Conservation (phyloP, 2,329 filamentous ascomycete genomes). For the Fusarium stilboides region DNA sequence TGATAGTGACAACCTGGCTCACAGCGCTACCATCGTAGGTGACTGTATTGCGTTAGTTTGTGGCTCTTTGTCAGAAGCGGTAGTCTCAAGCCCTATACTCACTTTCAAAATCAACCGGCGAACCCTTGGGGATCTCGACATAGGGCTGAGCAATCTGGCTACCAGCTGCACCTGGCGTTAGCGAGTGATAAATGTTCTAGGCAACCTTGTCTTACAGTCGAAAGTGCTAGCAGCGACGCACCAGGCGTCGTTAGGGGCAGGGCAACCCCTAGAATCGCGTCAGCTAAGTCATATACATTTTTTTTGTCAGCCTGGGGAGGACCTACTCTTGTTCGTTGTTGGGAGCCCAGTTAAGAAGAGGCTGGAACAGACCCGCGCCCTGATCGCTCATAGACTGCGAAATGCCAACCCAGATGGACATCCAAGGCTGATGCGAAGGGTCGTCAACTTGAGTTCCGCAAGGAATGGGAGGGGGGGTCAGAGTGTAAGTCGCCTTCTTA, state of each 20-base stretch:
- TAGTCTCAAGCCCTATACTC: background rate
- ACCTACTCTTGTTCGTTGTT: conserved; percentile 15
- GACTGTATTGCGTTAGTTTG: background rate
- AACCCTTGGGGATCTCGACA: background rate
- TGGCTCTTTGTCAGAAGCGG: background rate
- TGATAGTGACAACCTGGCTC: background rate
- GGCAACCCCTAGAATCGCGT: background rate
- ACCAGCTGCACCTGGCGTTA: background rate
- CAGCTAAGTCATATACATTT: background rate
- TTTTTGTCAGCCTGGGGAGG: background rate
- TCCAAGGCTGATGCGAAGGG: conserved; percentile 21
- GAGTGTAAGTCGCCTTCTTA: conserved; percentile 22
- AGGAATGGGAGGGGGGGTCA: conserved; percentile 17
- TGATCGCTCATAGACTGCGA: conserved; percentile 19
- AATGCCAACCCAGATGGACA: conserved; percentile 25
- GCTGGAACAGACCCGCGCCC: conserved; percentile 18
- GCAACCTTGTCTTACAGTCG: background rate
- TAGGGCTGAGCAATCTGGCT: background rate
- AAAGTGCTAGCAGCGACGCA: conserved; percentile 13
- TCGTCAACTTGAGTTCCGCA: conserved; percentile 15
- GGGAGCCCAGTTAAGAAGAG: conserved; percentile 25
- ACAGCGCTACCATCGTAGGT: background rate
- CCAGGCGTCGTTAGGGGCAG: conserved; percentile 2
- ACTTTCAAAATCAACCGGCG: background rate
- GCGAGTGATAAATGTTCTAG: background rate